phyloP scores from a whole-genome alignment of 495 filamentous ascomycete species.

The Glonium stellatum region DNA sequence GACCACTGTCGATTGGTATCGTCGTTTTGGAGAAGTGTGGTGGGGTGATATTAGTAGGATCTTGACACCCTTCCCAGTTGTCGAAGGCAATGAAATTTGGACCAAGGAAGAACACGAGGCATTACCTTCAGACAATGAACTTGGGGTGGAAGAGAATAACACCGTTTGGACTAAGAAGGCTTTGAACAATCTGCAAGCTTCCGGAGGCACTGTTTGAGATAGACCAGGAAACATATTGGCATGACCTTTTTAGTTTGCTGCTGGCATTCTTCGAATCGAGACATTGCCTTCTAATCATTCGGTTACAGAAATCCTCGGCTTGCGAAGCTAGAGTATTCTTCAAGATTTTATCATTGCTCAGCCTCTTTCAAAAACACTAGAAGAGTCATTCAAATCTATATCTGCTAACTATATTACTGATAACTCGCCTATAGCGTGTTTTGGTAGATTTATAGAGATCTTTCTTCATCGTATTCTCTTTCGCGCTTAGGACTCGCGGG shows the following conservation, averaged over 20 bases:
- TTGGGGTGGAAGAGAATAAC: constrained; percentile 6
- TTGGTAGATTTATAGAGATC: too few relatives aligned
- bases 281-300: too few relatives aligned
- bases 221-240: background rate
- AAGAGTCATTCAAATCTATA: too few relatives aligned
- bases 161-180: constrained; percentile 25
- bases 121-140: constrained; percentile 21
- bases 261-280: background rate
- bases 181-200: constrained; percentile 13
- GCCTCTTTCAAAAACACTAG: too few relatives aligned
- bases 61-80: constrained; percentile 33
- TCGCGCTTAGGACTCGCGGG: too few relatives aligned
- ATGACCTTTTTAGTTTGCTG: background rate
- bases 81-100: constrained; percentile 30
- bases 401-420: too few relatives aligned
- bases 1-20: constrained; percentile 67
- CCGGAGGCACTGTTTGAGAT: constrained; percentile 5
- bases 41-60: constrained; percentile 66
- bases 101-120: constrained; percentile 29
- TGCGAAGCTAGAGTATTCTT: too few relatives aligned
- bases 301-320: too few relatives aligned
- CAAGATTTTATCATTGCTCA: too few relatives aligned
- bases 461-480: too few relatives aligned
- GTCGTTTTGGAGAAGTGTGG: constrained; percentile 52
- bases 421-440: too few relatives aligned